These are phyloP conservation scores for Globisporangium splendens DNA, from an alignment of 352 stramenopile species.

Conservation along the genomic window DNA sequence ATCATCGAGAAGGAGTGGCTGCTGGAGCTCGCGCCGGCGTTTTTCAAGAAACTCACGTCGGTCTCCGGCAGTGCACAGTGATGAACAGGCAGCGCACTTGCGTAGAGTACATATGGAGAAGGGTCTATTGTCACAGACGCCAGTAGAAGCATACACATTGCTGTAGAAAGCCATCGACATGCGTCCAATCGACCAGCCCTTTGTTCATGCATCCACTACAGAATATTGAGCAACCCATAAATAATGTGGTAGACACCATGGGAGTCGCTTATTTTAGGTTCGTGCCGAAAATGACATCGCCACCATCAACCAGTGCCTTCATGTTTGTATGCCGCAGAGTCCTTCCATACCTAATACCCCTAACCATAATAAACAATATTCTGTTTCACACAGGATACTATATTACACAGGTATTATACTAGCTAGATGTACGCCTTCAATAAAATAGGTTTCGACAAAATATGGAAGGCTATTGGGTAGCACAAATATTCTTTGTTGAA, in stretches of 20 bases:
- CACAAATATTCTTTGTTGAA: neutral
- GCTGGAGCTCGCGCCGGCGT: slow-evolving; percentile 72
- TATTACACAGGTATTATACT: neutral
- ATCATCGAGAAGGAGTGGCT: slow-evolving; percentile 90
- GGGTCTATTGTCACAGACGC: no score
- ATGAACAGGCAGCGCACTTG: neutral
- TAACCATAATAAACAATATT: neutral
- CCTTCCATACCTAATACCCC: slow-evolving; percentile 14
- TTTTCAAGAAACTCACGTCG: slow-evolving; percentile 69
- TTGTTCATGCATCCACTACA: neutral
- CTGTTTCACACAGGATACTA: neutral
- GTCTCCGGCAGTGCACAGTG: slow-evolving; percentile 7
- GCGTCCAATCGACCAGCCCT: neutral
- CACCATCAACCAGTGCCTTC: slow-evolving; percentile 17
- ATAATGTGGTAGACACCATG: slow-evolving; percentile 10
- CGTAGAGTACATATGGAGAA: neutral
- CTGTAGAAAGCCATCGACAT: no score
- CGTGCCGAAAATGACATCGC: slow-evolving; percentile 4
- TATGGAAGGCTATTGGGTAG: neutral
- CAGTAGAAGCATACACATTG: no score
- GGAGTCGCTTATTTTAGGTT: neutral
- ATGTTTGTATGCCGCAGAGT: slow-evolving; percentile 17
- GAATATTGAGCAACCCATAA: neutral
- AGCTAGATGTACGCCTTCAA: neutral
- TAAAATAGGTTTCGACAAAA: neutral